Conservation (phyloP, 2,329 filamentous ascomycete species). For the Thielaviopsis ethacetica region DNA sequence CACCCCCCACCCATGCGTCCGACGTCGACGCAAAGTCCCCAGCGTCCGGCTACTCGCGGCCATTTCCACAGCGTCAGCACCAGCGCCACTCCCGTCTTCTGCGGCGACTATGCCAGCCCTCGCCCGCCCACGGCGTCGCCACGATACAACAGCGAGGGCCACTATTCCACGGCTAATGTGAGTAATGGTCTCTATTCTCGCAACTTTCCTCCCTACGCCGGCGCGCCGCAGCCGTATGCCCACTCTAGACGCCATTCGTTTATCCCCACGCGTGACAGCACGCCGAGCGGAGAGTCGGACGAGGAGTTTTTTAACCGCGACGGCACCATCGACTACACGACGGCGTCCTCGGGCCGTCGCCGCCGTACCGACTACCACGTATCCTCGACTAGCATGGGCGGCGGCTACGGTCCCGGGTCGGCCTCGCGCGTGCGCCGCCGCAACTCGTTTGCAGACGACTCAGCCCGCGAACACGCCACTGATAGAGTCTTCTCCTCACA, state of each 20-base stretch:
- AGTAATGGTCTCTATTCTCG: conserved; percentile 33
- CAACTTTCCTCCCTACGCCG: conserved; percentile 29
- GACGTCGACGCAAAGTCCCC: conserved; percentile 8
- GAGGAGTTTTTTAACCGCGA: conserved; percentile 26
- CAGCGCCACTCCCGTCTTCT: conserved; percentile 4
- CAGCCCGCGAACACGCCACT: conserved; percentile 10
- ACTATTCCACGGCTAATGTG: conserved; percentile 51
- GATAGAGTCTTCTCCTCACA: conserved; percentile 12
- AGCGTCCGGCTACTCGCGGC: conserved; percentile 12
- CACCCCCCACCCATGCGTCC: conserved; percentile 1
- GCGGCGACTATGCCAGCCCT: conserved; percentile 19
- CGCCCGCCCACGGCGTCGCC: conserved; percentile 38
- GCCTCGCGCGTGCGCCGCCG: neutral
- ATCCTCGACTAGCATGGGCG: neutral
- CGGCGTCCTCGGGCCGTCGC: conserved; percentile 3
- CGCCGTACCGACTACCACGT: conserved; percentile 5
- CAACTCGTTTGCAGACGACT: conserved; percentile 10
- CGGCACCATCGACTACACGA: conserved; percentile 3
- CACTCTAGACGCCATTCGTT: conserved; percentile 40
- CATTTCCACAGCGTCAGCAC: conserved; percentile 10
- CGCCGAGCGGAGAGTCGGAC: conserved; percentile 45
- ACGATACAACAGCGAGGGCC: conserved; percentile 44
- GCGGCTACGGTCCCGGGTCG: neutral
- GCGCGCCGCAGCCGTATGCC: conserved; percentile 24
- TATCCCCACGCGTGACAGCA: conserved; percentile 42